Base-by-base conservation (phyloP, 1,284 basidiomycete species). In the Entoloma clypeatum region DNA sequence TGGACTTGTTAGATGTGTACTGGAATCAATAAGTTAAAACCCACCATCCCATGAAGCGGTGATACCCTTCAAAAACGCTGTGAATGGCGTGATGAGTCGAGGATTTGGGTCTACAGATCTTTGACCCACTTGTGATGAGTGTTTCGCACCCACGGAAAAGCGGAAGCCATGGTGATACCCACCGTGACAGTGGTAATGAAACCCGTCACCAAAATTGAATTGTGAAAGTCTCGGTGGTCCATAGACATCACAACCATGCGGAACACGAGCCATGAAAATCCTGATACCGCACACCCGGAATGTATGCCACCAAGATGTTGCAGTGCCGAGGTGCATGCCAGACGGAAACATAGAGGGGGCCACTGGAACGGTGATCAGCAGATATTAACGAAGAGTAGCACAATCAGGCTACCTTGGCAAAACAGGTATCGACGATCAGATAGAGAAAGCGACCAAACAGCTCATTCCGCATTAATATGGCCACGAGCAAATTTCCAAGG, bases 241-340 rank as follows among this genome's bases (percentile, higher is more conserved):
- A 71, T 68, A 56, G 79, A 72, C 38, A 80, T 71, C 32, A 69
- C 53, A 13, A 67, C 61, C 24, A 81, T 63, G 39, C 72, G 69
- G 63, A 77, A 81, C 27, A 84, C 63, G 35, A 84, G 70, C 80
- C 81, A 83, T 9, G 69, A 60, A 50, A 79, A 75, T 27, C 78
- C 77, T 22, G 79, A 79, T 2, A 67, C 67, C 13, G 79, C 80
- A 55, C 80, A 83, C 19, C 81, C 80, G n/a, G 77, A 80, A 55
- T 85, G 81, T 51, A 84, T 79, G 22, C 81, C 81, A 9, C 81
- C 81, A 8, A 83, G 64, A 50, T 83, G 81, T 54, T 83, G 81
- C 11, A 85, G 65, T 6, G 66, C 62, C 1, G 80, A 82, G 11
- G 81, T 83, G 49, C 76, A 79, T 17, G 61, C 72, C 1, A 83